Conservation (phyloP, 2,329 filamentous ascomycete species). For the Trichoderma oligosporum region DNA sequence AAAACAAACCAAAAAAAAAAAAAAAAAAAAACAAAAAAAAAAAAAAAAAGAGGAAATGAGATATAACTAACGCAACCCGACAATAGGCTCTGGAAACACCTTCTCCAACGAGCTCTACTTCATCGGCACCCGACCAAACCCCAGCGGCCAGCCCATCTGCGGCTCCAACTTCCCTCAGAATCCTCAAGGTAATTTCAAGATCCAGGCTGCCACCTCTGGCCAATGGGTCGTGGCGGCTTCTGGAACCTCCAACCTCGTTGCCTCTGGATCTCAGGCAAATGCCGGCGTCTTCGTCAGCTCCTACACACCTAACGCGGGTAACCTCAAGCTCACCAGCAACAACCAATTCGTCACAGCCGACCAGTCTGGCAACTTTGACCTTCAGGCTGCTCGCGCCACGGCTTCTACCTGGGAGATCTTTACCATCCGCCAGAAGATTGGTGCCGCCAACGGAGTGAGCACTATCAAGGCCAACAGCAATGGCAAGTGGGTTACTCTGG, state of each 20-base stretch:
- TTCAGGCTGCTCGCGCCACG: slow-evolving; percentile 21
- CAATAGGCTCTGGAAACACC: slow-evolving; percentile 24
- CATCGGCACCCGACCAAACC: slow-evolving; percentile 27
- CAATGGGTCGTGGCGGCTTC: slow-evolving; percentile 22
- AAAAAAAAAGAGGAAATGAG: not conserved
- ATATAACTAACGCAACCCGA: not conserved
- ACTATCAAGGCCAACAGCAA: slow-evolving; percentile 27
- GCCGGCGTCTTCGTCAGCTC: slow-evolving; percentile 23
- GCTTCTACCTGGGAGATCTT: slow-evolving; percentile 26
- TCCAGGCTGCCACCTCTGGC: slow-evolving; percentile 22
- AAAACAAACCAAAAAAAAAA: too few species aligned
- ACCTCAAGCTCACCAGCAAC: slow-evolving; percentile 19
- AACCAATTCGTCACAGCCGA: slow-evolving; percentile 25
- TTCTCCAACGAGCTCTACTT: slow-evolving; percentile 27
- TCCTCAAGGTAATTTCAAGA: slow-evolving; percentile 25
- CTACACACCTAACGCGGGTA: slow-evolving; percentile 25
- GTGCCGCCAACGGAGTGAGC: slow-evolving; percentile 23
- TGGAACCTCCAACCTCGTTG: slow-evolving; percentile 22
- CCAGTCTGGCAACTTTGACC: slow-evolving; percentile 21
- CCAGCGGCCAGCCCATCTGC: slow-evolving; percentile 25
- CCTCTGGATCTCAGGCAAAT: slow-evolving; percentile 18
- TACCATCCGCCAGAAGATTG: slow-evolving; percentile 24
- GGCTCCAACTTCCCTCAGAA: slow-evolving; percentile 24
- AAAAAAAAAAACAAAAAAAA: too few species aligned
- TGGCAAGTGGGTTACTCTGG: slow-evolving; percentile 23